These are phyloP conservation scores for Hypoxylon sp. DNA, from an alignment of 2,329 filamentous ascomycete species.

Conservation along the genomic window DNA sequence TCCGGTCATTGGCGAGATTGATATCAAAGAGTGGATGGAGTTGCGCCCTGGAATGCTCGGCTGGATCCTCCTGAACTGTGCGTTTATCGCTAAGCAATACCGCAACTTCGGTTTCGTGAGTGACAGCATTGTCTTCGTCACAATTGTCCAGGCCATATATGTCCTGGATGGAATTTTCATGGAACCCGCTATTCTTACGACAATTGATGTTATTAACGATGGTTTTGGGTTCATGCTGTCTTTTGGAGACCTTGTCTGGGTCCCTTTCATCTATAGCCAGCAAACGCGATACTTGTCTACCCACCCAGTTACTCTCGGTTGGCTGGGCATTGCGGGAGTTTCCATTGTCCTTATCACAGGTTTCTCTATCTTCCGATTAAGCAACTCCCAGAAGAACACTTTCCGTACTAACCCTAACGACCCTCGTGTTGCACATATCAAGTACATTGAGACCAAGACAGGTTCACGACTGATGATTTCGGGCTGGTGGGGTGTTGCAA, in stretches of 20 bases:
- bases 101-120: conserved; percentile 85
- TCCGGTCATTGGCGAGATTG: conserved; percentile 85
- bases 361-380: conserved; percentile 93
- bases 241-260: conserved; percentile 93
- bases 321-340: conserved; percentile 74
- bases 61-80: conserved; percentile 88
- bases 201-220: conserved; percentile 93
- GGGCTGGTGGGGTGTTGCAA: conserved; percentile 93
- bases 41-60: conserved; percentile 92
- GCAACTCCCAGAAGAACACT: conserved; percentile 94
- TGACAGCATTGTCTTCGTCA: conserved; percentile 87
- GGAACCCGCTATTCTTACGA: conserved; percentile 90
- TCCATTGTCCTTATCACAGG: conserved; percentile 77
- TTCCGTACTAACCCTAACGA: conserved; percentile 92
- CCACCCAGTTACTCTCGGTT: conserved; percentile 84
- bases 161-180: conserved; percentile 88
- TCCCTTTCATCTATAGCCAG: conserved; percentile 89
- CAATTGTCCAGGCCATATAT: conserved; percentile 84
- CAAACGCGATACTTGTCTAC: conserved; percentile 88
- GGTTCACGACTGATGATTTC: conserved; percentile 86
- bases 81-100: conserved; percentile 91
- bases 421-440: conserved; percentile 82
- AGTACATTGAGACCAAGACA: conserved; percentile 86
- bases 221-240: conserved; percentile 96
- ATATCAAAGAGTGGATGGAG: conserved; percentile 92